Evolutionary conservation across 2,329 filamentous ascomycete genomes (phyloP).

Genomic region (Cercospora sp.): DNA sequence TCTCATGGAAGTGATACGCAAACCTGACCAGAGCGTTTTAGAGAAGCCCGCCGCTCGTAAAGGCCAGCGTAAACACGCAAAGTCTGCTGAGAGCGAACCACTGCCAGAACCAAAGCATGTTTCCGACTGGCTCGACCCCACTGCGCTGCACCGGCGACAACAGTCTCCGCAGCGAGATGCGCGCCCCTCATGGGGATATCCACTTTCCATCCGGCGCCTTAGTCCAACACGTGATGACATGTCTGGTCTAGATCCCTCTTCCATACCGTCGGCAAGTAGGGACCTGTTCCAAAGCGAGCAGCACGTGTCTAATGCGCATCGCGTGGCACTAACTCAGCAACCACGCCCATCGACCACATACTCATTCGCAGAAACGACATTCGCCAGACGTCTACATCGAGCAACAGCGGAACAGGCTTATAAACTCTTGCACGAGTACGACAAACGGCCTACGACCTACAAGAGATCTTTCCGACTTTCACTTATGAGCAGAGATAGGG

Average conservation of each 20-base stretch:
- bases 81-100: background rate
- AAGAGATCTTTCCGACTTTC: conserved; percentile 34
- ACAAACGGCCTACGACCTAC: conserved; percentile 19
- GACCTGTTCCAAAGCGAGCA: background rate
- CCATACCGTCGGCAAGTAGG: background rate
- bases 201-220: background rate
- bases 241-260: background rate
- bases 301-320: background rate
- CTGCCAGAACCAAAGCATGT: background rate
- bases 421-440: conserved; percentile 46
- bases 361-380: conserved; percentile 64
- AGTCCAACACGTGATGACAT: background rate
- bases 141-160: background rate
- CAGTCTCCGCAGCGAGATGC: background rate
- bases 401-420: background rate
- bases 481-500: conserved; percentile 24
- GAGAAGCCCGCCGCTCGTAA: background rate
- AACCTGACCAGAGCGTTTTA: conserved; percentile 21
- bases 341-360: conserved; percentile 52
- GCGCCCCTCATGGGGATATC: background rate
- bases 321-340: conserved; percentile 5
- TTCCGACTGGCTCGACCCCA: background rate
- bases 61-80: background rate
- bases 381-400: conserved; percentile 70
- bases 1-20: conserved; percentile 28